These are phyloP conservation scores for Alisma plantagoaquatica DNA, from an alignment of 106 monocot species.

Conservation along the genomic window DNA sequence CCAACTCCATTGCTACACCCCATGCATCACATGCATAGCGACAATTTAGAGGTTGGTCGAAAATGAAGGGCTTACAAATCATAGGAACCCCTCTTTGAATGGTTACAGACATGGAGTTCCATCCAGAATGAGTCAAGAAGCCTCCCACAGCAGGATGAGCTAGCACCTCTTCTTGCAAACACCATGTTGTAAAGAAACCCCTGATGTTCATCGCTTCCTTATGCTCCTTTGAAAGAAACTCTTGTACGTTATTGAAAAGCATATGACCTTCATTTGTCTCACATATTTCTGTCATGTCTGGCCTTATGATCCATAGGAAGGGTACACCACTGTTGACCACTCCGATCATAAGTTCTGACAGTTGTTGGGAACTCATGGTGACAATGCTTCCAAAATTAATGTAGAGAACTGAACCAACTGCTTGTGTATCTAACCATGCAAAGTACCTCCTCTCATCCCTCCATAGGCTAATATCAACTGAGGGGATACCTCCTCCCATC, in stretches of 20 bases:
- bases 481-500: not conserved
- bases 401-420: not conserved
- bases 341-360: not conserved
- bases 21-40: not conserved
- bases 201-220: no score
- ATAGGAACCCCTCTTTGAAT: not conserved
- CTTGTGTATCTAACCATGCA: not conserved
- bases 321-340: not conserved
- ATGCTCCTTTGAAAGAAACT: no score
- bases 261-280: no score
- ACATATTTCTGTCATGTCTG: not conserved
- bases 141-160: not conserved
- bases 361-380: not conserved
- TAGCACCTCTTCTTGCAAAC: not conserved
- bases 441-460: not conserved
- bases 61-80: not conserved
- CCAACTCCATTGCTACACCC: not conserved
- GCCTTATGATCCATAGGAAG: not conserved
- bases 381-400: not conserved
- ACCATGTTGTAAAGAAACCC: no score
- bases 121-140: not conserved
- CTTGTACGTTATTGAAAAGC: no score
- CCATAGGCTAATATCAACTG: not conserved
- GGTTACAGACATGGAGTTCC: not conserved
- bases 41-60: not conserved